A percentile compares a stretch with the other conserved stretches of the same genome.
Conservation (phyloP, 495 filamentous ascomycete genomes). For the Apodospora peruviana region DNA sequence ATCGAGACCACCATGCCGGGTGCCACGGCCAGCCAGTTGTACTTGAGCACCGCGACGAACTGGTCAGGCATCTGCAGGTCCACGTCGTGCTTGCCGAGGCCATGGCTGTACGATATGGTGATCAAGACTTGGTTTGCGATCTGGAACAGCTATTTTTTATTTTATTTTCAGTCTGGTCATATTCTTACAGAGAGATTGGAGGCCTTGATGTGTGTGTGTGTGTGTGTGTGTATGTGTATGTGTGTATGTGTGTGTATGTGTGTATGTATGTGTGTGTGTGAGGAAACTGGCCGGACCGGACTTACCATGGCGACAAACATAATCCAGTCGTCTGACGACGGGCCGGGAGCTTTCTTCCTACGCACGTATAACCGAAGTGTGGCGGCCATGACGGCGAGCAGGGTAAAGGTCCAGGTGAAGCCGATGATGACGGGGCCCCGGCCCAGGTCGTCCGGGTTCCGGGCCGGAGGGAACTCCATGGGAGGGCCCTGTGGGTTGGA, state of each 20-base stretch:
- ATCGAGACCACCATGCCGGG: background rate
- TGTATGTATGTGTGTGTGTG: background rate
- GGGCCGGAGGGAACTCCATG: conserved; percentile 7
- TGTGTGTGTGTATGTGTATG: background rate
- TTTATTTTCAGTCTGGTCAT: too few relatives aligned
- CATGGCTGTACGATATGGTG: background rate
- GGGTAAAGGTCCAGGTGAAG: conserved; percentile 6
- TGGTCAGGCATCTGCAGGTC: conserved; percentile 2
- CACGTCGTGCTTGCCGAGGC: conserved; percentile 5
- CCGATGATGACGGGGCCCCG: conserved; percentile 6
- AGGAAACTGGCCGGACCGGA: background rate
- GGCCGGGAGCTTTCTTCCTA: background rate
- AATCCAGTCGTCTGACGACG: conserved; percentile 6
- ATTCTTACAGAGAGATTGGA: too few relatives aligned
- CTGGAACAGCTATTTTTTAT: conserved; percentile 5
- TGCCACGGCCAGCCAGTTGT: background rate
- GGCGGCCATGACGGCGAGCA: background rate
- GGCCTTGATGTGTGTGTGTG: too few relatives aligned
- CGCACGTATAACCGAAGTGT: background rate
- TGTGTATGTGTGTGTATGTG: background rate
- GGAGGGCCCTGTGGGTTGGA: background rate
- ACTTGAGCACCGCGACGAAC: conserved; percentile 4
- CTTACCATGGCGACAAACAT: conserved; percentile 8
- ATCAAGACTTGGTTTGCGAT: conserved; percentile 4
- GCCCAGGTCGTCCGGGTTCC: conserved; percentile 6